Percentiles rank a stretch among this genome's conserved stretches.
phyloP scores from a whole-genome alignment of 177 flowering plant genomes.

The Vitis hybrid region DNA sequence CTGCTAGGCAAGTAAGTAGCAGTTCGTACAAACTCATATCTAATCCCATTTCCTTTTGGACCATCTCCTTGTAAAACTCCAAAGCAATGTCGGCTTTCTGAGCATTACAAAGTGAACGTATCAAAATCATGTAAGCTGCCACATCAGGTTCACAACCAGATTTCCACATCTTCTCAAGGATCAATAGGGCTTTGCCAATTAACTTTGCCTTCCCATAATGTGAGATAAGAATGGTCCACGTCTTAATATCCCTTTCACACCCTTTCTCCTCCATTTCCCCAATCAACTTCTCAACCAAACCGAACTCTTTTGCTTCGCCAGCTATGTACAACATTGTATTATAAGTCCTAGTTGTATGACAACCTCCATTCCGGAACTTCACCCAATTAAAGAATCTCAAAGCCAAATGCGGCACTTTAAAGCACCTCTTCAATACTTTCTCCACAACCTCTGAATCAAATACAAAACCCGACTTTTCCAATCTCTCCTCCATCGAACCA shows the following conservation, averaged over 20 bases:
- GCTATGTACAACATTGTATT: conserved; percentile 73
- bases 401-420: conserved; percentile 67
- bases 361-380: conserved; percentile 44
- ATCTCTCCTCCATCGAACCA: conserved; percentile 54
- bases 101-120: conserved; percentile 46
- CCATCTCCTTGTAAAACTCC: conserved; percentile 81
- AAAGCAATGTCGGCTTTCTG: conserved; percentile 66
- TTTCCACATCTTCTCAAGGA: conserved; percentile 66
- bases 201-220: conserved; percentile 60
- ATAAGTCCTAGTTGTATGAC: conserved; percentile 54
- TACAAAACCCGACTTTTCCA: conserved; percentile 38
- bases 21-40: conserved; percentile 37
- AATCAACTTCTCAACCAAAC: conserved; percentile 47
- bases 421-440: conserved; percentile 81
- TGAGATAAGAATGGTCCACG: conserved; percentile 73
- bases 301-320: conserved; percentile 66
- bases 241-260: conserved; percentile 56
- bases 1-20: conserved; percentile 56
- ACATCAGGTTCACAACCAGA: conserved; percentile 67
- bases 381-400: conserved; percentile 75
- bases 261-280: conserved; percentile 60
- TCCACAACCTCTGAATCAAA: conserved; percentile 60
- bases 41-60: conserved; percentile 37
- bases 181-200: conserved; percentile 54
- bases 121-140: conserved; percentile 38